Evolutionary conservation across 2,329 filamentous ascomycete species (phyloP).

Genomic region (Hymenoscyphus albidus): DNA sequence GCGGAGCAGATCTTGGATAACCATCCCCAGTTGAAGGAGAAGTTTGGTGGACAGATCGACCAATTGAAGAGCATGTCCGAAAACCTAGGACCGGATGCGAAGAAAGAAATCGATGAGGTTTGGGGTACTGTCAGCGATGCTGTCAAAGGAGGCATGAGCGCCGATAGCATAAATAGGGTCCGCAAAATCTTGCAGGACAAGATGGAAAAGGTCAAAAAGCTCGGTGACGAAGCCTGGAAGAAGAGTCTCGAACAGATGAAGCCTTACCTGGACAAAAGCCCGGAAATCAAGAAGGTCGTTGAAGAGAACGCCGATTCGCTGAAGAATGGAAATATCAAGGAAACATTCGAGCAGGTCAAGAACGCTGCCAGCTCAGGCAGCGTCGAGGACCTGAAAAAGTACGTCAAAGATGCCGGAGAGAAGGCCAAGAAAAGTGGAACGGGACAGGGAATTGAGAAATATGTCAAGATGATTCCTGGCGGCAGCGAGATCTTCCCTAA

Average conservation of each 20-base stretch:
- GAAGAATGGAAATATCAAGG: constrained; percentile 61
- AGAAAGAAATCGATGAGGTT: constrained; percentile 70
- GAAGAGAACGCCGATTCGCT: constrained; percentile 66
- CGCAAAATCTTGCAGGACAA: constrained; percentile 67
- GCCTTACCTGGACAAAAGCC: constrained; percentile 71
- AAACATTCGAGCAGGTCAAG: constrained; percentile 61
- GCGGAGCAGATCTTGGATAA: constrained; percentile 65
- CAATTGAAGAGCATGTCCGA: constrained; percentile 67
- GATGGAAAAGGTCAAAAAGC: constrained; percentile 59
- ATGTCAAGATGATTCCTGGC: constrained; percentile 62
- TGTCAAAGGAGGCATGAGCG: constrained; percentile 56
- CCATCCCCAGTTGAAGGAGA: constrained; percentile 69
- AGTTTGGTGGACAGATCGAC: constrained; percentile 63
- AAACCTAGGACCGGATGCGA: constrained; percentile 69
- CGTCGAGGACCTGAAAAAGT: constrained; percentile 54
- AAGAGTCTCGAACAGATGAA: constrained; percentile 68
- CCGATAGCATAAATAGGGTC: constrained; percentile 48
- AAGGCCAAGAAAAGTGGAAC: constrained; percentile 53
- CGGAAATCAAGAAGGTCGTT: constrained; percentile 68
- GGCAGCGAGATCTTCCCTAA: constrained; percentile 63
- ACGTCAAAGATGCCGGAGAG: constrained; percentile 54
- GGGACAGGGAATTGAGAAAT: constrained; percentile 44
- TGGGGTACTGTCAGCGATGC: constrained; percentile 65
- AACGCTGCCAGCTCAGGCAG: constrained; percentile 59
- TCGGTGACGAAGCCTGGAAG: constrained; percentile 69